Conservation (phyloP, 2,329 filamentous ascomycete genomes). For the Trichothecium roseum region DNA sequence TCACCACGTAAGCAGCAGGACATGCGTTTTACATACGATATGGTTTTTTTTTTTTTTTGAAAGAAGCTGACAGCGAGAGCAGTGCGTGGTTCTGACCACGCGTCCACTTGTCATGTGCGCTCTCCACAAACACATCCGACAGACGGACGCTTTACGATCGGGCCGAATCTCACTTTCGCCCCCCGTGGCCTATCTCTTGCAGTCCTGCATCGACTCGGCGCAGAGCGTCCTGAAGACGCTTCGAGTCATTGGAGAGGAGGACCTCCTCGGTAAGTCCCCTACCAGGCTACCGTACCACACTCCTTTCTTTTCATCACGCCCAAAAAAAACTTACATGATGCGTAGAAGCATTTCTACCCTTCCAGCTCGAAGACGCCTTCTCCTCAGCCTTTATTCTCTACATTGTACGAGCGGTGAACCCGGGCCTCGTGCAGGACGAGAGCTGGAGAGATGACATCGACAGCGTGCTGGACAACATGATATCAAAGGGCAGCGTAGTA, state of each 20-base stretch:
- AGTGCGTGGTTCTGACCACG: constrained; percentile 18
- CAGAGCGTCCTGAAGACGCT: constrained; percentile 15
- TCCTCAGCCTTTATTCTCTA: constrained; percentile 28
- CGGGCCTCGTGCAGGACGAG: constrained; percentile 20
- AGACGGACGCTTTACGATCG: constrained; percentile 8
- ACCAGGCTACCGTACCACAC: background rate
- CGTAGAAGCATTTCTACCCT: constrained; percentile 25
- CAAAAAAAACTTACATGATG: constrained; percentile 2
- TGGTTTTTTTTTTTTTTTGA: no score
- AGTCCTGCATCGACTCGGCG: constrained; percentile 17
- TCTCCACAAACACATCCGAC: constrained; percentile 19
- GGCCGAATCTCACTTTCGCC: constrained; percentile 12
- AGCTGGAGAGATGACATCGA: constrained; percentile 23
- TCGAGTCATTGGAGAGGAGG: constrained; percentile 16
- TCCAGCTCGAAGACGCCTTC: constrained; percentile 29
- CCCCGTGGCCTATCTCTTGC: constrained; percentile 15
- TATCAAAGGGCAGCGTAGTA: constrained; percentile 24
- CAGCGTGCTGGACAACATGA: constrained; percentile 25
- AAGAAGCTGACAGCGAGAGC: background rate
- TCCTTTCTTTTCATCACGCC: background rate
- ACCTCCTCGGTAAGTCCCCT: constrained; percentile 12
- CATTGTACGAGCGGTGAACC: constrained; percentile 20
- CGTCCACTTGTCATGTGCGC: constrained; percentile 20
- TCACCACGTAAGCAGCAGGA: constrained; percentile 11
- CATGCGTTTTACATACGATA: no score